Percentiles rank a stretch among this genome's conserved stretches.
phyloP scores from a whole-genome alignment of 2,329 filamentous ascomycete species.

The Xylariaceae sp. region DNA sequence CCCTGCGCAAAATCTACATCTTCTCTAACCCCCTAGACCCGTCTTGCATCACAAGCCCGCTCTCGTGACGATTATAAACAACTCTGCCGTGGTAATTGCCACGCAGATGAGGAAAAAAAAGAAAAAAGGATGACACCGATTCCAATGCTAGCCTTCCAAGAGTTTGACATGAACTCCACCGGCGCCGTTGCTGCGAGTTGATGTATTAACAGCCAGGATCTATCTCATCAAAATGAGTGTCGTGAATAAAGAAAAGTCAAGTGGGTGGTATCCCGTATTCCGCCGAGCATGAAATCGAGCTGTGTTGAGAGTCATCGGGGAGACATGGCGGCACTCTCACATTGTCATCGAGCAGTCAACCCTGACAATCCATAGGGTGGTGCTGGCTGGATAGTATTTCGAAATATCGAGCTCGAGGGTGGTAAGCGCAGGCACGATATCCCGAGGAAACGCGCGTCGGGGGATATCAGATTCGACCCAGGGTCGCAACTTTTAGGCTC shows the following conservation, averaged over 20 bases:
- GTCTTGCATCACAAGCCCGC: neutral
- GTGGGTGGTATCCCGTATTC: slow-evolving; percentile 24
- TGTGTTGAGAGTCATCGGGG: slow-evolving; percentile 2
- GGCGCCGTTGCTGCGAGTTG: slow-evolving; percentile 32
- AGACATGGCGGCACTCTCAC: slow-evolving; percentile 10
- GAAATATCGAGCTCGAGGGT: slow-evolving; percentile 1
- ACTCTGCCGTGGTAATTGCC: slow-evolving; percentile 22
- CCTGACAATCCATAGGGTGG: slow-evolving; percentile 3
- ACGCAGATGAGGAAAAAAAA: slow-evolving; percentile 9
- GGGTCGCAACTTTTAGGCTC: slow-evolving; percentile 12
- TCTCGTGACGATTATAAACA: slow-evolving; percentile 27
- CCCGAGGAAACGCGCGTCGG: slow-evolving; percentile 1
- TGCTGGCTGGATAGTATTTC: slow-evolving; percentile 4
- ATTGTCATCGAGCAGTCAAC: slow-evolving; percentile 6
- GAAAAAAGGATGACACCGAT: slow-evolving; percentile 23
- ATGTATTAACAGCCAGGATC: slow-evolving; percentile 32
- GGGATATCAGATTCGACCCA: neutral
- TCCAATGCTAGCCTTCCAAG: slow-evolving; percentile 30
- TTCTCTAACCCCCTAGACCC: slow-evolving; percentile 8
- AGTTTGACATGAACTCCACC: slow-evolving; percentile 24
- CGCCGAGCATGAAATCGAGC: slow-evolving; percentile 21
- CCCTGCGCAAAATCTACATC: slow-evolving; percentile 16
- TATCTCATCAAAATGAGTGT: slow-evolving; percentile 33
- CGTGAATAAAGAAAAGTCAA: slow-evolving; percentile 27
- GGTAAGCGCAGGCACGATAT: neutral